Base-by-base conservation (phyloP, 805 yeast species). In the Metschnikowia henanensis region DNA sequence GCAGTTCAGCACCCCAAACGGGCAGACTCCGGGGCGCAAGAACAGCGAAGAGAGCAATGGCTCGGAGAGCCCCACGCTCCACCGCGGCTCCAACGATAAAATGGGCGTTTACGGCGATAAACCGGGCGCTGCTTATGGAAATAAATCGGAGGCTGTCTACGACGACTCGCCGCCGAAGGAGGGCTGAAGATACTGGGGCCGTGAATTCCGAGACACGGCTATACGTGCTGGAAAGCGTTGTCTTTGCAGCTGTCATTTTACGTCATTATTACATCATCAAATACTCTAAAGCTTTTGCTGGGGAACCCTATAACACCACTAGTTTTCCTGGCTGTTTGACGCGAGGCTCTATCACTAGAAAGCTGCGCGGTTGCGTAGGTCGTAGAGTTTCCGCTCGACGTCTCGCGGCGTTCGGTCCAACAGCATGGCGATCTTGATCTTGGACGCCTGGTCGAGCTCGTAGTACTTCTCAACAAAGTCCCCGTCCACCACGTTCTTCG, bases 401-500 rank as follows among this genome's bases (percentile, higher is more conserved):
- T 80, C 82, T 35, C 62, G 56, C 2, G 79, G 74, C 1, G 70
- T 55, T 46, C 78, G 64, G 25, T 78, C 80, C 56, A 80, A 56
- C 35, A 63, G 62, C 12, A 63, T 55, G 6, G 73, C 72, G 22
- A 77, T 64, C 16, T 57, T 61, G 17, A 67, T 52, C 44, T 75
- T 70, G 4, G 61, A 57, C 1, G 65, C 53, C 1, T 61, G 59
- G 12, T 57, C 55, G 17, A 78, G 58, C 8, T 60, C 56, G 37
- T 57, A 63, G 55, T 70, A 87, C 32, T 64, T 60, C 55, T 89
- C 97, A 37, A 92, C 70, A 13, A 87, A 68, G 59, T 94, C 98
- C 8, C 99, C 99, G 64, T 94, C 97, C 31, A 94, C 74, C 2
- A 86, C 81, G 38, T 80, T 76, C 50, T 81, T 83, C 2, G 75